A percentile compares a stretch with the other conserved stretches of the same genome.
phyloP scores from a whole-genome alignment of 208 protist genomes.

The Acanthamoeba royreba region DNA sequence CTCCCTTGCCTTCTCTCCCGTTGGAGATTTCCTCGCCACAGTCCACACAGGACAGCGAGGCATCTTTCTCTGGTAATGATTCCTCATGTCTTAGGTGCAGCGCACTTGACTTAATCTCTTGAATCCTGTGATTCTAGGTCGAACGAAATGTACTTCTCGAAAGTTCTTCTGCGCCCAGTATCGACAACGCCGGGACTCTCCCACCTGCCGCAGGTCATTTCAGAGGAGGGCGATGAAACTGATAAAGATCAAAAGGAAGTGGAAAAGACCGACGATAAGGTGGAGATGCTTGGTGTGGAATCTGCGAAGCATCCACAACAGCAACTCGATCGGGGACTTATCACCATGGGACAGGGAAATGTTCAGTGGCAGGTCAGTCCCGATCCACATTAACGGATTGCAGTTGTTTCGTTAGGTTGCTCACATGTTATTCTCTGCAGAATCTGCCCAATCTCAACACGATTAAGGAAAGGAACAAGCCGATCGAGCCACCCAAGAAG shows the following conservation, averaged over 20 bases:
- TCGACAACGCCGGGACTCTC: background rate
- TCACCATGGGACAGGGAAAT: background rate
- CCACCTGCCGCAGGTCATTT: constrained; percentile 33
- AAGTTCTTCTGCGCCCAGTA: constrained; percentile 20
- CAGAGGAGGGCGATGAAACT: background rate
- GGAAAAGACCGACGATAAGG: background rate
- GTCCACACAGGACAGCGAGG: constrained; percentile 16
- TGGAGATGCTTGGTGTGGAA: background rate
- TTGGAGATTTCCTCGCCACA: constrained; percentile 67
- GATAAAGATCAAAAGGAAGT: background rate
- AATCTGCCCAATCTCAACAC: constrained; percentile 45
- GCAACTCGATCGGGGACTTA: background rate
- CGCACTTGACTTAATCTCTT: background rate
- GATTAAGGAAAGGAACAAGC: constrained; percentile 73
- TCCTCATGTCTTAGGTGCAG: background rate
- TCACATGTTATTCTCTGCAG: background rate
- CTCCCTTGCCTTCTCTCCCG: constrained; percentile 54
- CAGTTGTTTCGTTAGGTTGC: background rate
- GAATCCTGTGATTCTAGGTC: no score
- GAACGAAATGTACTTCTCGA: constrained; percentile 64
- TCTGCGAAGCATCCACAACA: background rate
- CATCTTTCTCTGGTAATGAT: constrained; percentile 60
- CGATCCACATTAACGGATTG: constrained; percentile 26
- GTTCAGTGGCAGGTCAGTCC: constrained; percentile 20
- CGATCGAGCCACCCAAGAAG: constrained; percentile 51